A percentile compares a stretch with the other conserved stretches of the same genome.
These are phyloP conservation scores for Calonectria leucothoes DNA, from an alignment of 2,329 filamentous ascomycete genomes.

Conservation along the genomic window DNA sequence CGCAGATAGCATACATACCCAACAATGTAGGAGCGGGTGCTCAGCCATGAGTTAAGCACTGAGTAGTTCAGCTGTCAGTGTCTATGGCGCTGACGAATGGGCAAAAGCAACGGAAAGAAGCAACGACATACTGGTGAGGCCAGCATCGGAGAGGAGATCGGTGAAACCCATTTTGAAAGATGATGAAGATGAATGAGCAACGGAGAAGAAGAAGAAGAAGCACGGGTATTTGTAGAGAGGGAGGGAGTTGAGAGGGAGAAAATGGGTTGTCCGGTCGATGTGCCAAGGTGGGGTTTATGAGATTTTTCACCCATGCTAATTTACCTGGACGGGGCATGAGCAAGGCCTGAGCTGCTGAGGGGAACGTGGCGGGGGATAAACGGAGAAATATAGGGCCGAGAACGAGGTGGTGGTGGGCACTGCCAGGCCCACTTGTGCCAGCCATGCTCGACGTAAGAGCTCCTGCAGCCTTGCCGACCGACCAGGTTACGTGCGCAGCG, in stretches of 20 bases:
- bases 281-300: constrained; percentile 54
- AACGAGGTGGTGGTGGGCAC: constrained; percentile 7
- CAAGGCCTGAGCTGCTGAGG: constrained; percentile 34
- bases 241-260: constrained; percentile 45
- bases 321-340: constrained; percentile 40
- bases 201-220: constrained; percentile 36
- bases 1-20: constrained; percentile 70
- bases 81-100: constrained; percentile 41
- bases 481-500: not conserved
- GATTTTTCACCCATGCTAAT: constrained; percentile 50
- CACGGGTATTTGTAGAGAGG: constrained; percentile 45
- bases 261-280: constrained; percentile 52
- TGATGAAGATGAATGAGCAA: constrained; percentile 39
- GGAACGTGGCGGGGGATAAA: constrained; percentile 31
- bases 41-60: constrained; percentile 80
- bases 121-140: constrained; percentile 59
- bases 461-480: constrained; percentile 48
- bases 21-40: constrained; percentile 83
- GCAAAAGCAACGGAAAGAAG: constrained; percentile 38
- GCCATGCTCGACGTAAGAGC: constrained; percentile 52
- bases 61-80: constrained; percentile 51
- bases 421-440: not conserved
- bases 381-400: constrained; percentile 34
- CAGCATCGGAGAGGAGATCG: constrained; percentile 74
- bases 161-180: constrained; percentile 74